Evolutionary conservation across 495 filamentous ascomycete genomes (phyloP).

Genomic region (Neurospora hispaniola): DNA sequence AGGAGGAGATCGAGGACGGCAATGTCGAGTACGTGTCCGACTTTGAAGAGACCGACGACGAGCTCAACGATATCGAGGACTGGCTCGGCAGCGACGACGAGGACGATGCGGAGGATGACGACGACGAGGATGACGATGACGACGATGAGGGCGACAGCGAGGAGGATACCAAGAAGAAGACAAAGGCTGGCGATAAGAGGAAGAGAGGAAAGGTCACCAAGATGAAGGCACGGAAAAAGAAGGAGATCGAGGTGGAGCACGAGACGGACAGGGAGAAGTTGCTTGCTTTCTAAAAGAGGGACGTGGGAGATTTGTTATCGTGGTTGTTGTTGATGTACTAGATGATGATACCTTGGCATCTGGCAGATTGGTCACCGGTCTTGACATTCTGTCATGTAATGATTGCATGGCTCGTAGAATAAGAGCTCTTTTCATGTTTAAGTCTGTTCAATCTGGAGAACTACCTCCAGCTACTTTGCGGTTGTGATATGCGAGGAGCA

Average conservation of each 20-base stretch:
- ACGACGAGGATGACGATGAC: conserved; percentile 43
- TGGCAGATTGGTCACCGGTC: neutral
- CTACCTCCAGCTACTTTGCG: neutral
- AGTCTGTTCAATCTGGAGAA: neutral
- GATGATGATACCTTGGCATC: neutral
- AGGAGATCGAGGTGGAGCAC: conserved; percentile 65
- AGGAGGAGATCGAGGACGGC: conserved; percentile 61
- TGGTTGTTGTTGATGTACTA: neutral
- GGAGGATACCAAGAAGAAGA: conserved; percentile 40
- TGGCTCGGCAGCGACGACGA: conserved; percentile 41
- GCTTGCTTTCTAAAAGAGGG: conserved; percentile 29
- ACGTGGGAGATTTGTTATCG: neutral
- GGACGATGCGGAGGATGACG: conserved; percentile 36
- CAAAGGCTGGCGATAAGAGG: conserved; percentile 50
- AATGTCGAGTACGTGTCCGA: conserved; percentile 77
- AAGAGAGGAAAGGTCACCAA: conserved; percentile 50
- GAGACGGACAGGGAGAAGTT: conserved; percentile 38
- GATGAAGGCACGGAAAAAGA: conserved; percentile 52
- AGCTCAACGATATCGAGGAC: conserved; percentile 39
- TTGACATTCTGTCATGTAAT: neutral
- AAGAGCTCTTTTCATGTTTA: neutral
- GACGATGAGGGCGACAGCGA: conserved; percentile 33
- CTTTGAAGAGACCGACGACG: conserved; percentile 44
- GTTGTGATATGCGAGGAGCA: neutral
- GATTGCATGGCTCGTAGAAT: neutral